Evolutionary conservation across 1,284 basidiomycete species (phyloP), one percentile per base, ranked within the genome.

Genomic region (Leccinum pallidistipes): DNA sequence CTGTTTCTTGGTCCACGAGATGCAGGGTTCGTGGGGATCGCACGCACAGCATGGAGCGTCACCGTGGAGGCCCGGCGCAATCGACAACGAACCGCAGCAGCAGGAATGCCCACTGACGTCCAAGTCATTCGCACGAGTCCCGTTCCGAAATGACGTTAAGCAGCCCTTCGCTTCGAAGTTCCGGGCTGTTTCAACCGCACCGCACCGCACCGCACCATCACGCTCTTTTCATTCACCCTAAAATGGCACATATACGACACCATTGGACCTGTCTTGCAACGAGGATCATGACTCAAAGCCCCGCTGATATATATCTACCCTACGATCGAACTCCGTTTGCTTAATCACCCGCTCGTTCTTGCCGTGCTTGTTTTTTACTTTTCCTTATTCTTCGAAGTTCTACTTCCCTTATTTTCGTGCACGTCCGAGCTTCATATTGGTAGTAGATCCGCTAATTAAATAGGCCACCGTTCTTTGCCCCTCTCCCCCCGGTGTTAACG

Each of bases 11-110:
- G 74, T 3, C 73, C 77, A 38, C 68, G 69, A 21, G 79, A 80
- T 59, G 51, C 64, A 56, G 65, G 63, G 18, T 66, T 81, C 59
- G 73, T 77, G 55, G 70, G 74, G 59, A 66, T 77, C 51, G 79
- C 66, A n/a, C 74, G 71, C 58, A 74, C 72, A 18, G 81, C 79
- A 16, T 80, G 77, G 79, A 79, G 75, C 45, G 78, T 80, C 59
- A 76, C 80, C 18, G 72, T 72, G n/a, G 79, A 79, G 64, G 79
- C 80, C 38, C 73, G 73, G 27, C 71, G 73, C 36, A 65, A 72
- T 40, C 71, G 73, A 56, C 71, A 70, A 56, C 68, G 58, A 2
- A 56, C 40, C 16, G 64, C 59, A 34, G 60, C 54, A 2, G 59
- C 55, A 31, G 62, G 64, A 9, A 24, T 36, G 29, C 53, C 72